A percentile compares a stretch with the other conserved stretches of the same genome.
Evolutionary conservation across 352 stramenopile genomes (phyloP).

Genomic region (Phytophthora macrochlamydospora): DNA sequence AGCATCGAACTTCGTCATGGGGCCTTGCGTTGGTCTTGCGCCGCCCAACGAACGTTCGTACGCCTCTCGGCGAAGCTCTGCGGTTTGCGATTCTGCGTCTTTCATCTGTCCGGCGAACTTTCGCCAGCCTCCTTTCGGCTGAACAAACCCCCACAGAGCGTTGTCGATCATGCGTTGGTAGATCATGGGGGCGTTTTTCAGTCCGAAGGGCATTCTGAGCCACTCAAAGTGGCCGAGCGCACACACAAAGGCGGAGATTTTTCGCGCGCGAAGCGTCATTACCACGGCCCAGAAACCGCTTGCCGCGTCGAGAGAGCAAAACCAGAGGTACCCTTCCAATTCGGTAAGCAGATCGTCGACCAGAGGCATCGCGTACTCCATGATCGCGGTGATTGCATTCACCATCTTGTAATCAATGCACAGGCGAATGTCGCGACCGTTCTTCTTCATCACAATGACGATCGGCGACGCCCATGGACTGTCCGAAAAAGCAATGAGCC

Average conservation of each 20-base stretch:
- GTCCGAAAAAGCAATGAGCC: not conserved
- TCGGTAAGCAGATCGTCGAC: not conserved
- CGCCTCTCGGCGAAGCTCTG: not conserved
- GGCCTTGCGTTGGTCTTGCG: too few relatives aligned
- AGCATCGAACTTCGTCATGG: not conserved
- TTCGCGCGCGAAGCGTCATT: not conserved
- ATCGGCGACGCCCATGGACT: not conserved
- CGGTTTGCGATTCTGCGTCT: not conserved
- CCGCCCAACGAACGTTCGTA: too few relatives aligned
- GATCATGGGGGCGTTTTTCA: not conserved
- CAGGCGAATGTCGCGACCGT: not conserved
- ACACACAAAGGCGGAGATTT: not conserved
- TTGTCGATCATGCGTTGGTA: not conserved
- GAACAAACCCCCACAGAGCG: not conserved
- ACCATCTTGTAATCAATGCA: slow-evolving; percentile 1
- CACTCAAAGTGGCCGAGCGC: not conserved
- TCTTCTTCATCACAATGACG: not conserved
- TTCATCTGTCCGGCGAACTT: not conserved
- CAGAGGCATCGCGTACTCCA: not conserved
- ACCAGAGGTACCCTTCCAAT: not conserved
- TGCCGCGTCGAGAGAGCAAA: not conserved
- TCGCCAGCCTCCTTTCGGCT: not conserved
- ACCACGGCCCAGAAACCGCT: not conserved
- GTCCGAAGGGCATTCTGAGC: not conserved
- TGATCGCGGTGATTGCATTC: not conserved